Base-by-base conservation (phyloP, 305 asterid species). In the Fraxinus sp. region DNA sequence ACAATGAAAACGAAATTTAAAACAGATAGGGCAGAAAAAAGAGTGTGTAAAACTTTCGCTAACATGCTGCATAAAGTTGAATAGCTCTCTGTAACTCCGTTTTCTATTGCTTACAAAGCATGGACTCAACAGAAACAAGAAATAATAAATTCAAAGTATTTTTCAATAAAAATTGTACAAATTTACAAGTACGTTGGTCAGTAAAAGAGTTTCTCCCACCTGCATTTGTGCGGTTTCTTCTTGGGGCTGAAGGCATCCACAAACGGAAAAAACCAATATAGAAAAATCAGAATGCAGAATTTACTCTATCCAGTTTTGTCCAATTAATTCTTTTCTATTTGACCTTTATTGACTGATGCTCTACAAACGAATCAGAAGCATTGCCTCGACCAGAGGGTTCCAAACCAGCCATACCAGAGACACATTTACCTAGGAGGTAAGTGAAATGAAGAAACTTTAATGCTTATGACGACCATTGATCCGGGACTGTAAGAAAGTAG, bases 401-500 rank as follows among this genome's bases (percentile, higher is more conserved):
- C 16, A 64, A 64, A 64, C 35, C 35, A 66, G 32, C 73, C 18
- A 26, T 26, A 66, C 18, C 18, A 11, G 10, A 64, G 35, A 66
- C 32, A 10, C 36, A 26, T 10, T 66, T 26, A 66, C 74, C 37
- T 4, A 28, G 74, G 74, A 26, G 37, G 8, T 26, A 6, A 5
- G 16, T 62, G 64, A 37, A 46, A 62, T 55, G 16, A 70, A 13
- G 68, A 57, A 55, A 35, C 9, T 5, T 14, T 14, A 74, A 35
- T 14, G 32, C 46, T 79, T 83, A 91, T 0, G 93, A 89, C n/a
- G 95, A 86, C 97, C 94, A 95, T 32, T 92, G 99, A 88, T 96
- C 94, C 13, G 99, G 98, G 11, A 96, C 97, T 7, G 98, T 92
- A 22, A 92, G 97, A 85, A 96, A 96, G 77, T 96, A 95, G 10